Evolutionary conservation across 352 stramenopile species (phyloP).

Genomic region (Elongisporangium undulatum): DNA sequence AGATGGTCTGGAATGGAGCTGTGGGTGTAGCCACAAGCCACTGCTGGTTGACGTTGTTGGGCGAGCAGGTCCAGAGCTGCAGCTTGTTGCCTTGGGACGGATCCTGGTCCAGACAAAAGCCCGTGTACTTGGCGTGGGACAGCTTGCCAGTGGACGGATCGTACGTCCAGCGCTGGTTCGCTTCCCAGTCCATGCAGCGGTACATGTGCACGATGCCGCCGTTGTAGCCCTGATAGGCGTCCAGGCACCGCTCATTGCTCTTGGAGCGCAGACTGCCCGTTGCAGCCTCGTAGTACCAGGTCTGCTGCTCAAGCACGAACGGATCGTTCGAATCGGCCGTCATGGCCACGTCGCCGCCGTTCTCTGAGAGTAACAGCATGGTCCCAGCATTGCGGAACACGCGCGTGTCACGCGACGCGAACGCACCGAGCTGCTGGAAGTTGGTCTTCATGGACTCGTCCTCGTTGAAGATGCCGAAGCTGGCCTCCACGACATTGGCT

Average conservation of each 20-base stretch:
- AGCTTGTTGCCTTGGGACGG: slow-evolving; percentile 41
- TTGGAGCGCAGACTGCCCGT: slow-evolving; percentile 58
- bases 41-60: slow-evolving; percentile 53
- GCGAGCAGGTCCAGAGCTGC: slow-evolving; percentile 51
- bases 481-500: slow-evolving; percentile 43
- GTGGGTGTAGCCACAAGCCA: slow-evolving; percentile 21
- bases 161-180: slow-evolving; percentile 67
- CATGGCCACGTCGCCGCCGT: slow-evolving; percentile 33
- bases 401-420: slow-evolving; percentile 22
- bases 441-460: slow-evolving; percentile 52
- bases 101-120: slow-evolving; percentile 61
- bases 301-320: slow-evolving; percentile 46
- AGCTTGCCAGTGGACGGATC: slow-evolving; percentile 41
- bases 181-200: slow-evolving; percentile 40
- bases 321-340: slow-evolving; percentile 32
- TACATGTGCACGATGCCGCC: slow-evolving; percentile 53
- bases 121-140: slow-evolving; percentile 30
- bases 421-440: slow-evolving; percentile 31
- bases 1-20: slow-evolving; percentile 8
- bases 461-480: slow-evolving; percentile 62
- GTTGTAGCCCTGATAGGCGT: slow-evolving; percentile 46
- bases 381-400: slow-evolving; percentile 27
- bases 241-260: slow-evolving; percentile 60
- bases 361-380: slow-evolving; percentile 28
- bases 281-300: slow-evolving; percentile 57